A percentile compares a stretch with the other conserved stretches of the same genome.
These are phyloP conservation scores for Calendula officinalis DNA, from an alignment of 129 eudicot species.

Conservation along the genomic window DNA sequence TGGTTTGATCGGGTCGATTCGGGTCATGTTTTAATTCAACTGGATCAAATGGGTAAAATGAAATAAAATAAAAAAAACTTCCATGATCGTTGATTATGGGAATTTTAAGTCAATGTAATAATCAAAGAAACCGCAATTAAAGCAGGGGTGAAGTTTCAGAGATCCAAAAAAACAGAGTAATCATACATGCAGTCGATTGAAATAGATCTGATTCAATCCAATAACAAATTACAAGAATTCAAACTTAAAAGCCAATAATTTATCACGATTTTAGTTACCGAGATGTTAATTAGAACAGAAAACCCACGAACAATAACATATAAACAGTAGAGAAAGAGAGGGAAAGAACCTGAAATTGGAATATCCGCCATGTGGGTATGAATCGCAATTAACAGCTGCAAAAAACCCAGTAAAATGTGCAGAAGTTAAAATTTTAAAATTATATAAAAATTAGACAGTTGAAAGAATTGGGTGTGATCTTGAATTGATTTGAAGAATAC, in stretches of 20 bases:
- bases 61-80: neutral
- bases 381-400: slow-evolving; percentile 25
- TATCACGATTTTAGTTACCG: slow-evolving; percentile 11
- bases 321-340: slow-evolving; percentile 1
- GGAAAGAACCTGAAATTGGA: slow-evolving; percentile 35
- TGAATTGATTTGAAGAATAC: slow-evolving; percentile 21
- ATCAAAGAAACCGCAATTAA: slow-evolving; percentile 5
- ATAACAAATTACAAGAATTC: slow-evolving; percentile 10
- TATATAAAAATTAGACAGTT: neutral
- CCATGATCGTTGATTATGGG: slow-evolving; percentile 2
- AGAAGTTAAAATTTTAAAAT: neutral
- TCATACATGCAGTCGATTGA: slow-evolving; percentile 3
- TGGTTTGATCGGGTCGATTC: neutral
- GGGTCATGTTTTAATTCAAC: slow-evolving; percentile 6
- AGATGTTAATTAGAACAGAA: neutral
- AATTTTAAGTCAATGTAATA: neutral
- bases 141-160: slow-evolving; percentile 1
- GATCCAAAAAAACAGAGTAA: slow-evolving; percentile 5
- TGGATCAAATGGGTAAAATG: neutral
- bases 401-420: slow-evolving; percentile 15
- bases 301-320: slow-evolving; percentile 1
- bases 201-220: slow-evolving; percentile 23
- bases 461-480: neutral
- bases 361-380: slow-evolving; percentile 38
- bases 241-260: slow-evolving; percentile 12